Evolutionary conservation across 2,329 filamentous ascomycete species (phyloP).

Genomic region (Fusarium chaquense): DNA sequence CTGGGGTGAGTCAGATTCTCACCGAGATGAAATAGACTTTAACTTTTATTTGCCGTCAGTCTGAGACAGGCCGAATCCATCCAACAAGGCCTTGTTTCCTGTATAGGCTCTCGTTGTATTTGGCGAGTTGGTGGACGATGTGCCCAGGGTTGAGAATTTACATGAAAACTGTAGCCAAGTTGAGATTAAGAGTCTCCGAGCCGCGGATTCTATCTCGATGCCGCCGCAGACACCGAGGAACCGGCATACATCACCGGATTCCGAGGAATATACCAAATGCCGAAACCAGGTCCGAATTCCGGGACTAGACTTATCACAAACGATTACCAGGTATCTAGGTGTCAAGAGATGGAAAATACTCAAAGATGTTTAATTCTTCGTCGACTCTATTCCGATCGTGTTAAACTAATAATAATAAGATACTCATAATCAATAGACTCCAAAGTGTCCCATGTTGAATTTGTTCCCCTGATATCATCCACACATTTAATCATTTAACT

Average conservation of each 20-base stretch:
- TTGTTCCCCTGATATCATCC: conserved; percentile 21
- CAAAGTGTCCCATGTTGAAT: conserved; percentile 36
- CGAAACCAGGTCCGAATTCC: conserved; percentile 2
- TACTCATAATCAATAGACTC: conserved; percentile 18
- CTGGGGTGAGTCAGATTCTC: not conserved
- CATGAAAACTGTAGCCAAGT: not conserved
- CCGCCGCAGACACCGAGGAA: conserved; percentile 1
- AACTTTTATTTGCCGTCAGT: not conserved
- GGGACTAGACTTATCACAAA: not conserved
- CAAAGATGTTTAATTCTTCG: conserved; percentile 15
- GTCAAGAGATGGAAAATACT: not conserved
- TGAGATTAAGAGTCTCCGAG: not conserved
- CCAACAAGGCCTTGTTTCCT: not conserved
- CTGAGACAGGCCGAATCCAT: not conserved
- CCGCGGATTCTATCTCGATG: not conserved
- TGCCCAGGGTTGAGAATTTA: not conserved
- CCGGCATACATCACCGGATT: not conserved
- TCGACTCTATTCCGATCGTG: conserved; percentile 10
- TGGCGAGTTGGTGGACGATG: not conserved
- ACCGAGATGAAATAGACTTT: not conserved
- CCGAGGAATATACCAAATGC: conserved; percentile 5
- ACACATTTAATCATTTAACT: conserved; percentile 23
- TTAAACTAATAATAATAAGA: conserved; percentile 6
- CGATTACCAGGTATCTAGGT: not conserved
- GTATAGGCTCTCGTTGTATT: not conserved